These are phyloP conservation scores for Alisma plantagoaquatica DNA, from an alignment of 106 monocot species.

Conservation along the genomic window DNA sequence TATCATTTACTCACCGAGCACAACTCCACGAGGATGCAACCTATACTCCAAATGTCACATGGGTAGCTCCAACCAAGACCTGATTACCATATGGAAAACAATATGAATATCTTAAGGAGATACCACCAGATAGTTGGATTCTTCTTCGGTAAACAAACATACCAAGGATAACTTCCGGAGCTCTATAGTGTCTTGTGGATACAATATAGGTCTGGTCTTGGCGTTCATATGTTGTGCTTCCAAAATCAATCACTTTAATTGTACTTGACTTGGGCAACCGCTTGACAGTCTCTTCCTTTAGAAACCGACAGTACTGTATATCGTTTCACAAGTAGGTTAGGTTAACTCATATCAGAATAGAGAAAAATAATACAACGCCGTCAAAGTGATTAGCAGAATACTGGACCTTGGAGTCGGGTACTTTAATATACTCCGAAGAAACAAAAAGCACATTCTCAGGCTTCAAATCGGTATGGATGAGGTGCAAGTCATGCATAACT, in stretches of 20 bases:
- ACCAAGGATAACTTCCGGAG: conserved; percentile 91
- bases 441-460: conserved; percentile 79
- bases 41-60: conserved; percentile 17
- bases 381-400: background rate
- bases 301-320: too few relatives aligned
- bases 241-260: conserved; percentile 88
- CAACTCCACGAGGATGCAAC: conserved; percentile 14
- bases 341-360: too few relatives aligned
- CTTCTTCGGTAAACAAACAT: background rate
- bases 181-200: conserved; percentile 77
- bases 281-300: conserved; percentile 32
- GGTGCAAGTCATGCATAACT: conserved; percentile 64
- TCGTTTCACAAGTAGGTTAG: too few relatives aligned
- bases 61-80: conserved; percentile 21
- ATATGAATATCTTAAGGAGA: too few relatives aligned
- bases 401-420: conserved; percentile 49
- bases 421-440: conserved; percentile 56
- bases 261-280: conserved; percentile 75
- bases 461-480: conserved; percentile 56
- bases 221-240: conserved; percentile 64
- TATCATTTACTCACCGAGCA: conserved; percentile 14
- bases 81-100: background rate
- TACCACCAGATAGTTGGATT: too few relatives aligned
- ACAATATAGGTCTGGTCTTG: conserved; percentile 61
- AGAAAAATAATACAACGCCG: background rate